A percentile compares a stretch with the other conserved stretches of the same genome.
These are phyloP conservation scores for Escallonia herrerae DNA, from an alignment of 129 eudicot genomes.

Conservation along the genomic window DNA sequence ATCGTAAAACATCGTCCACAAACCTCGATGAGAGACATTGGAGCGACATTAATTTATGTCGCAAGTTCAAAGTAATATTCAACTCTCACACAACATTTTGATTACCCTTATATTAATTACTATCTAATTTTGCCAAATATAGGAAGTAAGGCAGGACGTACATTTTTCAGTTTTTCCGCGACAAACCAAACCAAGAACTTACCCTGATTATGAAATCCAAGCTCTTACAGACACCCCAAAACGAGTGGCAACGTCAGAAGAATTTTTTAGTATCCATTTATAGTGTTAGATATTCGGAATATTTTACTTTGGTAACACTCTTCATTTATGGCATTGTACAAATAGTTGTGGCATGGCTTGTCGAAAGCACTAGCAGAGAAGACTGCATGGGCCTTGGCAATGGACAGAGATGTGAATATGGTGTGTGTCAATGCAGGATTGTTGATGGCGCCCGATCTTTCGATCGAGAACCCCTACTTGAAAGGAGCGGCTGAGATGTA, in stretches of 20 bases:
- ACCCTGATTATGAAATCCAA: too few relatives aligned
- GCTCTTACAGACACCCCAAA: too few relatives aligned
- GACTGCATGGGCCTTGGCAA: slow-evolving; percentile 32
- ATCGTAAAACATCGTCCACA: slow-evolving; percentile 1
- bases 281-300: too few relatives aligned
- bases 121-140: too few relatives aligned
- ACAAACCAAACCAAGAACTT: too few relatives aligned
- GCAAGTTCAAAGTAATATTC: slow-evolving; percentile 21
- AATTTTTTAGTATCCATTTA: too few relatives aligned
- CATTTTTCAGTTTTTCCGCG: too few relatives aligned
- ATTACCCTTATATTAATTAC: too few relatives aligned
- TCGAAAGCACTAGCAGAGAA: slow-evolving; percentile 31
- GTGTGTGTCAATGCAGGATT: slow-evolving; percentile 26
- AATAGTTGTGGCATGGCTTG: slow-evolving; percentile 30
- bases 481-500: slow-evolving; percentile 44
- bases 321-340: background rate
- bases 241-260: too few relatives aligned
- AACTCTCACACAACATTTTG: too few relatives aligned
- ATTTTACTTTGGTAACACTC: too few relatives aligned
- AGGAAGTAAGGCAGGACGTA: too few relatives aligned
- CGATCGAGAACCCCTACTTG: slow-evolving; percentile 18
- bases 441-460: slow-evolving; percentile 11
- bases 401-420: slow-evolving; percentile 32
- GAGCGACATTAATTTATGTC: slow-evolving; percentile 24
- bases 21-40: slow-evolving; percentile 24